A percentile compares a stretch with the other conserved stretches of the same genome.
These are phyloP conservation scores for Niveomyces coronatus DNA, from an alignment of 2,329 filamentous ascomycete genomes.

Conservation along the genomic window DNA sequence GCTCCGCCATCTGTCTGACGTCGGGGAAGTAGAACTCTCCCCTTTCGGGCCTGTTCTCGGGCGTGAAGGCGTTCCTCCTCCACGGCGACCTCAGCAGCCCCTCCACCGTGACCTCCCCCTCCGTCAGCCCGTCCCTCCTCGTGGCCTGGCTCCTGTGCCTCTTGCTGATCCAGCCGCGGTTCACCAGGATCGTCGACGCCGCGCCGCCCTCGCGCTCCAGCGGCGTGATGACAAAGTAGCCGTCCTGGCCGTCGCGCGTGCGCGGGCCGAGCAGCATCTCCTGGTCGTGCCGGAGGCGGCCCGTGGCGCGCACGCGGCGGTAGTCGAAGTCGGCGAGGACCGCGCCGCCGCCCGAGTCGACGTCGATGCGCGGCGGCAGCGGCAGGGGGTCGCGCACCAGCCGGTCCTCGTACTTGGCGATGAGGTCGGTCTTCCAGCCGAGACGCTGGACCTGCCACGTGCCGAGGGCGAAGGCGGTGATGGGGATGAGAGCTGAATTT, in stretches of 20 bases:
- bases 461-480: constrained; percentile 82
- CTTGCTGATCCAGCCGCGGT: constrained; percentile 85
- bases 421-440: constrained; percentile 85
- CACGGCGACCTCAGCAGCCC: constrained; percentile 80
- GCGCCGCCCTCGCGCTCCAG: constrained; percentile 60
- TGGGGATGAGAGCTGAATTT: constrained; percentile 68
- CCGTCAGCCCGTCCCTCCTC: constrained; percentile 54
- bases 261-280: constrained; percentile 96
- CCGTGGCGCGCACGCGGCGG: constrained; percentile 66
- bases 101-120: constrained; percentile 65
- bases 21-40: constrained; percentile 93
- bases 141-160: constrained; percentile 56
- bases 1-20: constrained; percentile 77
- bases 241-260: constrained; percentile 79
- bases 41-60: constrained; percentile 73
- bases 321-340: constrained; percentile 87
- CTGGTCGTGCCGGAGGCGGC: constrained; percentile 70
- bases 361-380: constrained; percentile 73
- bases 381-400: constrained; percentile 78
- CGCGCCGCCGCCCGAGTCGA: too few relatives aligned
- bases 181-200: constrained; percentile 75
- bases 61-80: constrained; percentile 98
- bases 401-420: constrained; percentile 87
- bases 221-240: constrained; percentile 85
- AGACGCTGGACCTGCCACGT: constrained; percentile 94